phyloP scores from a whole-genome alignment of 2,329 filamentous ascomycete species.

The Colletotrichum spinosum region DNA sequence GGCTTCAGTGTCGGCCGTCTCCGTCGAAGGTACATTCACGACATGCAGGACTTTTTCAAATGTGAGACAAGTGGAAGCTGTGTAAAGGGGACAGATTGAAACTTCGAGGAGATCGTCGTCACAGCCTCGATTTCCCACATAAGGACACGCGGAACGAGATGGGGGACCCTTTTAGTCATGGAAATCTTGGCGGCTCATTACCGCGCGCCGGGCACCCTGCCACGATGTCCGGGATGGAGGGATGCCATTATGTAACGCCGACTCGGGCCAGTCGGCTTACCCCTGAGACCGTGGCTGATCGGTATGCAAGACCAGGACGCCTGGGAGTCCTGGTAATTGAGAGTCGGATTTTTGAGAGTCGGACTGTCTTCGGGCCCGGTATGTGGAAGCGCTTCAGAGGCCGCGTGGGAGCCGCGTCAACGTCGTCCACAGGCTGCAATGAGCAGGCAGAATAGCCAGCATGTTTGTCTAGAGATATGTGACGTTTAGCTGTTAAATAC shows the following conservation, averaged over 20 bases:
- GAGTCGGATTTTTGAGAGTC: too few relatives aligned
- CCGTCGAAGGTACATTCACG: conserved; percentile 36
- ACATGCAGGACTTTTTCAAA: background rate
- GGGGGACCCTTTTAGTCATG: conserved; percentile 29
- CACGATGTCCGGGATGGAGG: conserved; percentile 28
- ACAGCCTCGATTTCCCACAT: conserved; percentile 11
- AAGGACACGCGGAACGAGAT: conserved; percentile 4
- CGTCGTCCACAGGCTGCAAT: too few relatives aligned
- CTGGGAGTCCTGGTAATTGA: too few relatives aligned
- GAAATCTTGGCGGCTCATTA: conserved; percentile 32
- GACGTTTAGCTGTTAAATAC: too few relatives aligned
- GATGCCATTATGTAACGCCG: conserved; percentile 32
- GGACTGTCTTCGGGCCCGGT: too few relatives aligned
- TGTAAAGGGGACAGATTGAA: background rate
- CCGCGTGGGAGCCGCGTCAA: too few relatives aligned
- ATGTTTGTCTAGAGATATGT: too few relatives aligned
- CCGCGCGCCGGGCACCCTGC: conserved; percentile 1
- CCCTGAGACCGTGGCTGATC: conserved; percentile 12
- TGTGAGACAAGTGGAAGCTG: background rate
- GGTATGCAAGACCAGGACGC: too few relatives aligned
- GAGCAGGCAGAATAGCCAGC: too few relatives aligned
- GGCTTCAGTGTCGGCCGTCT: conserved; percentile 19
- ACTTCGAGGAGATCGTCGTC: background rate
- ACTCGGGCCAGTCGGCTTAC: conserved; percentile 21
- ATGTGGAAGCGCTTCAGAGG: too few relatives aligned